Base-by-base conservation (phyloP, 306 rosid species). In the Chamaecrista fasciculata region DNA sequence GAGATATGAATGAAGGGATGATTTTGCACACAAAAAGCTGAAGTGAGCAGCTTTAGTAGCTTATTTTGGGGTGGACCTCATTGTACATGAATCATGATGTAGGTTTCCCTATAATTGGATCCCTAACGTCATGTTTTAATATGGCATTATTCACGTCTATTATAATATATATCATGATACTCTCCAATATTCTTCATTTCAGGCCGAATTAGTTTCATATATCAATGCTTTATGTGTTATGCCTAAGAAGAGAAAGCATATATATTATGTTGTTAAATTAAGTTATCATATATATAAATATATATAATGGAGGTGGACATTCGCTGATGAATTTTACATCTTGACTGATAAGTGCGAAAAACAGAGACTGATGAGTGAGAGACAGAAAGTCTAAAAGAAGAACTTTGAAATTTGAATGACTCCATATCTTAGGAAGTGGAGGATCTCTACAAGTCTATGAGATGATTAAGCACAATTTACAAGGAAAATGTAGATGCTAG, bases 11-110 rank as follows among this genome's bases (percentile, higher is more conserved):
- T 14, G 34, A 19, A 31, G 71, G 61, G 20, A 0, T 57, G 63
- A n/a, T 48, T 71, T 65, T 57, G 68, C 62, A 57, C 46, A 49
- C 37, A 33, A 33, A 4, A 55, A 76, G 52, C 8, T 70, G 59
- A 62, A 69, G 29, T 57, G 28, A 8, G 4, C 6, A 4, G 25
- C 48, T 60, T 71, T 70, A 6, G 65, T 61, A 8, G 51, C 57
- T 10, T 48, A 14, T 46, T 65, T 52, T 10, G 74, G 23, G 43
- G 16, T 74, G 69, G 51, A 64, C 20, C 53, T 39, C 29, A 29
- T 33, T 70, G 66, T 58, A 62, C 58, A 64, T 31, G 36, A 2
- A 31, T 31, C 36, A 31, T 56, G 62, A 56, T 40, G 36, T 2
- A 24, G 52, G 28, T 16, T 62, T 40, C 20, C 68, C 23, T 24